Base-by-base conservation (phyloP, 2,329 filamentous ascomycete species). In the Keithomyces neogunnii region DNA sequence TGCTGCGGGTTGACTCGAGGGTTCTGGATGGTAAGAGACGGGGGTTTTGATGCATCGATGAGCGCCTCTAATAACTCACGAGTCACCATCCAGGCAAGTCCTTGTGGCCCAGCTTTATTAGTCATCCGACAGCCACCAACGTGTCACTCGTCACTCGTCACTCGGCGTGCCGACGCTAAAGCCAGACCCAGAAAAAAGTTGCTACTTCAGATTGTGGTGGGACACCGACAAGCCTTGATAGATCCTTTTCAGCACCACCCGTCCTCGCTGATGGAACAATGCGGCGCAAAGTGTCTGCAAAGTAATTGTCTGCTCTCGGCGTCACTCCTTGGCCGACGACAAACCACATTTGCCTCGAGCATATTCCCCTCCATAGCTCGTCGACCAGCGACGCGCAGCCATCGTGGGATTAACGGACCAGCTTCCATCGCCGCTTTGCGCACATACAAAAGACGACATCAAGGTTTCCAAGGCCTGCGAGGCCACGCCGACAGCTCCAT, bases 401-500 rank as follows among this genome's bases (percentile, higher is more conserved):
- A n/a, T n/a, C 9, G 11, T 5, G 5, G 13, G 19, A 10, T 44
- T 19, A 9, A 35, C 29, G 9, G 31, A 26, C 33, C 35, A 46
- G 19, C 19, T 19, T 5, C 8, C 30, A 5, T 28, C 29, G 4
- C 10, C 29, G 7, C 42, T 8, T 6, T 30, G 35, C 40, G 44
- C 47, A 30, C 47, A 28, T 48, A 38, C 45, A 26, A 13, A 11
- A 10, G 6, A 11, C 7, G 30, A 19, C 4, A 2, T 9, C 33
- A 19, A 45, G n/a, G n/a, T n/a, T 5, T 2, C 13, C 33, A 19
- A 45, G n/a, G n/a, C 10, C 2, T 2, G 5, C 43, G 30, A 45
- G 32, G 45, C 7, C 45, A 46, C 45, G 2, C 13, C 32, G 49
- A 49, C 35, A 5, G 51, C 9, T 53, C 49, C 51, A 65, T 57